phyloP scores from a whole-genome alignment of 2,329 filamentous ascomycete genomes.

The Anthostomella pinea region DNA sequence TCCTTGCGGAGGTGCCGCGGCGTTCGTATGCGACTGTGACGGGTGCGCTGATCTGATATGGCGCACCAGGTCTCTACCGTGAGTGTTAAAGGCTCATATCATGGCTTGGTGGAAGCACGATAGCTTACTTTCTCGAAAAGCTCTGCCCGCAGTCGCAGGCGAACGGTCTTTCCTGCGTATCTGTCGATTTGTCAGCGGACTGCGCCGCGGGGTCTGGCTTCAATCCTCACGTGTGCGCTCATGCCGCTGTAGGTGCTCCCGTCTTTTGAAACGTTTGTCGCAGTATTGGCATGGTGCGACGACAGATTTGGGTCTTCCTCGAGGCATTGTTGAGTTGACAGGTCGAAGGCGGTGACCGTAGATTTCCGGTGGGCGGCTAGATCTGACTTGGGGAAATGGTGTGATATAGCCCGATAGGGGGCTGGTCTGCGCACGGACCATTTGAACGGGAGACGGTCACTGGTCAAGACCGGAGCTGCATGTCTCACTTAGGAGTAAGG shows the following conservation, averaged over 20 bases:
- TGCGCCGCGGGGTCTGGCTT: not conserved
- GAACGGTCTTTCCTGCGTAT: slow-evolving; percentile 34
- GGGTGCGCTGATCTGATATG: slow-evolving; percentile 9
- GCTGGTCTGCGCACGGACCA: no score
- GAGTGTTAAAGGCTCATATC: not conserved
- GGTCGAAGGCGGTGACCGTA: no score
- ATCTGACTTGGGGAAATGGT: no score
- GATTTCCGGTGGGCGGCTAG: no score
- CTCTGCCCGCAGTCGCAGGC: slow-evolving; percentile 28
- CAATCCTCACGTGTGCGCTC: slow-evolving; percentile 27
- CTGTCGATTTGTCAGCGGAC: slow-evolving; percentile 15
- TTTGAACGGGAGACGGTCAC: no score
- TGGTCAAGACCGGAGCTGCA: no score
- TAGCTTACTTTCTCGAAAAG: slow-evolving; percentile 31
- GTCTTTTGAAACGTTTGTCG: slow-evolving; percentile 30
- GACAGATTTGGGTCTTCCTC: slow-evolving; percentile 10
- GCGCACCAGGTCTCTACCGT: slow-evolving; percentile 13
- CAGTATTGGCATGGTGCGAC: slow-evolving; percentile 30
- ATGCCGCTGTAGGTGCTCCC: slow-evolving; percentile 33
- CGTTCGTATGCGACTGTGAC: not conserved
- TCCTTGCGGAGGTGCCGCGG: no score
- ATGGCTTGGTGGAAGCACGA: not conserved
- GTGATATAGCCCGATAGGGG: no score
- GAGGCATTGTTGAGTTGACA: slow-evolving; percentile 14
- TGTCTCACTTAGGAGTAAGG: no score